A percentile compares a stretch with the other conserved stretches of the same genome.
Evolutionary conservation across 2,329 filamentous ascomycete species (phyloP).

Genomic region (Hypoxylon sp.): DNA sequence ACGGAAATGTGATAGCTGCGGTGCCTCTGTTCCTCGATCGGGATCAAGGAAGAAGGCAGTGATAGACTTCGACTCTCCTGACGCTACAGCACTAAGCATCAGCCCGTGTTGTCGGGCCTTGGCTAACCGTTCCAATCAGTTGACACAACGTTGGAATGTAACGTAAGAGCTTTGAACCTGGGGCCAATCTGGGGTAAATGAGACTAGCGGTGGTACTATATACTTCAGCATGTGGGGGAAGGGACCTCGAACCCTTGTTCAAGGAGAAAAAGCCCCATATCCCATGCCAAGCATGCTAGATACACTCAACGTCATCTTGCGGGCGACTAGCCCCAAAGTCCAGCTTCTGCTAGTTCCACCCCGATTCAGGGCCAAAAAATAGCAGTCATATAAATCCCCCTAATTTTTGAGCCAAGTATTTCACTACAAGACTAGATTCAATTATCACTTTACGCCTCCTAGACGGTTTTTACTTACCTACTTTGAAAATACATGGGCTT

Average conservation of each 20-base stretch:
- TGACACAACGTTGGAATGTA: slow-evolving; percentile 30
- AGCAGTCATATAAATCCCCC: no score
- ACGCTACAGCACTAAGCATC: not conserved
- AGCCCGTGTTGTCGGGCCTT: slow-evolving; percentile 8
- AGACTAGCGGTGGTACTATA: slow-evolving; percentile 1
- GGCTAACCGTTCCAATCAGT: slow-evolving; percentile 27
- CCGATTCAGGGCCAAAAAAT: no score
- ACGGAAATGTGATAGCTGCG: slow-evolving; percentile 10
- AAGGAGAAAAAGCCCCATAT: not conserved
- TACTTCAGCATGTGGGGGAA: slow-evolving; percentile 23
- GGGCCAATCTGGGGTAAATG: slow-evolving; percentile 40
- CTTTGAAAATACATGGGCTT: no score
- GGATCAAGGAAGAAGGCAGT: slow-evolving; percentile 1
- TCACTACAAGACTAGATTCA: no score
- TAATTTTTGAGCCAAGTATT: no score
- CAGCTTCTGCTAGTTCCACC: slow-evolving; percentile 4
- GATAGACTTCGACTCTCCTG: slow-evolving; percentile 1
- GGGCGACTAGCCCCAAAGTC: slow-evolving; percentile 12
- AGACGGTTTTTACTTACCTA: no score
- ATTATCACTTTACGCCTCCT: no score
- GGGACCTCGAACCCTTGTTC: slow-evolving; percentile 14
- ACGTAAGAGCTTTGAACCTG: slow-evolving; percentile 18
- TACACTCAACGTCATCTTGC: slow-evolving; percentile 33
- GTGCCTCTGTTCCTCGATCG: not conserved
- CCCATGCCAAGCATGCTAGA: slow-evolving; percentile 1